phyloP scores from a whole-genome alignment of 2,329 filamentous ascomycete species.

The Escovopsis sp. region DNA sequence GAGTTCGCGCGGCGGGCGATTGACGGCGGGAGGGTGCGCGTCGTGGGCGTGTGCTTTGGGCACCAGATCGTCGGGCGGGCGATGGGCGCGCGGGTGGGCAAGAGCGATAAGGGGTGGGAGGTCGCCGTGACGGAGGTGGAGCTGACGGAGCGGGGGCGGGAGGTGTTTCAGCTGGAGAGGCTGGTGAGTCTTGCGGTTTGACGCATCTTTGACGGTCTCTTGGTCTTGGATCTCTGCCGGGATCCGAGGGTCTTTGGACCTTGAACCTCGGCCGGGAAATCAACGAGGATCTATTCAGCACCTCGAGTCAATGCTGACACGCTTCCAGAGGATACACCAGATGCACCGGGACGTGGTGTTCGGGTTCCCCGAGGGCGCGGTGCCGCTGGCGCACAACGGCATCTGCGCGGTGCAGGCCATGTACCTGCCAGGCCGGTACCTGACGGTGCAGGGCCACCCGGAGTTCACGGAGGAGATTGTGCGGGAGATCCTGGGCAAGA shows the following conservation, averaged over 20 bases:
- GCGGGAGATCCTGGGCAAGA: constrained; percentile 25
- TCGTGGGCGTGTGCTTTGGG: constrained; percentile 33
- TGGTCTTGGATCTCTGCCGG: too few species aligned
- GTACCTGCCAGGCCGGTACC: constrained; percentile 22
- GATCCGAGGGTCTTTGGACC: too few species aligned
- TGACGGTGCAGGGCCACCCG: constrained; percentile 34
- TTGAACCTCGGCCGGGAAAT: too few species aligned
- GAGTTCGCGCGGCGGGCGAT: constrained; percentile 22
- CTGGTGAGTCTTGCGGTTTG: constrained; percentile 11
- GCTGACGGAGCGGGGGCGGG: constrained; percentile 24
- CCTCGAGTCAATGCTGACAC: too few species aligned
- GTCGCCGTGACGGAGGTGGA: constrained; percentile 27
- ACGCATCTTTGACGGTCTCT: not conserved
- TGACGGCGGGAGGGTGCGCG: constrained; percentile 43
- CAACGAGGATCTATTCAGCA: too few species aligned
- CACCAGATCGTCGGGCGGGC: constrained; percentile 33
- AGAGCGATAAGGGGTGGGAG: constrained; percentile 29
- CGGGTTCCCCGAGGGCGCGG: constrained; percentile 21
- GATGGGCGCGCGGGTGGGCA: constrained; percentile 22
- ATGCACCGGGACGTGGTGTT: constrained; percentile 33
- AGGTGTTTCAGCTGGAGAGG: constrained; percentile 23
- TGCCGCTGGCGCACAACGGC: constrained; percentile 26
- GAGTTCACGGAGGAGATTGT: constrained; percentile 29
- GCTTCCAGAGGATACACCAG: constrained; percentile 29
- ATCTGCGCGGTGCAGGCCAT: constrained; percentile 29